These are phyloP conservation scores for Stagonosporopsis tanaceti DNA, from an alignment of 2,329 filamentous ascomycete species.

Conservation along the genomic window DNA sequence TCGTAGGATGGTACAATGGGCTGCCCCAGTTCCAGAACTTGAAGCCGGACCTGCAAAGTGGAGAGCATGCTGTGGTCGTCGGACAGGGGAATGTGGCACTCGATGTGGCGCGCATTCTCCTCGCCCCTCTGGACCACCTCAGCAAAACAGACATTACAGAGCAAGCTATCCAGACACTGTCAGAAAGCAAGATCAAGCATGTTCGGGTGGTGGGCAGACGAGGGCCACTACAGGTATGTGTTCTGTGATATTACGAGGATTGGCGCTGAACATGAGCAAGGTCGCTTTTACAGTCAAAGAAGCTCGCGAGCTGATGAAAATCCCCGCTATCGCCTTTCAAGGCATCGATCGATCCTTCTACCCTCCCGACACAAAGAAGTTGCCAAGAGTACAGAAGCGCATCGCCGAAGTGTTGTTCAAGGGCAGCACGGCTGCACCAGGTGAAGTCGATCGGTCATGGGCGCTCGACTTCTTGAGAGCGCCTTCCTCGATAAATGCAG, in stretches of 20 bases:
- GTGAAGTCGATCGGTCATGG: constrained; percentile 72
- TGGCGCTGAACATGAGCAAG: constrained; percentile 55
- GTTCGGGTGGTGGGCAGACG: constrained; percentile 89
- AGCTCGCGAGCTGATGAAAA: constrained; percentile 82
- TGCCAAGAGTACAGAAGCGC: constrained; percentile 78
- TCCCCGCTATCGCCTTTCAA: constrained; percentile 75
- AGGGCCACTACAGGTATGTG: constrained; percentile 80
- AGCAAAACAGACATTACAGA: constrained; percentile 88
- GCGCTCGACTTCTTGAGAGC: constrained; percentile 85
- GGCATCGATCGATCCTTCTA: constrained; percentile 72
- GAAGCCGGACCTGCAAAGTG: constrained; percentile 74
- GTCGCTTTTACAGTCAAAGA: constrained; percentile 97
- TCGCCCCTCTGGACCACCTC: constrained; percentile 77
- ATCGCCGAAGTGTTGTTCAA: constrained; percentile 83
- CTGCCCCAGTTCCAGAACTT: constrained; percentile 80
- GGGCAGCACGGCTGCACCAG: constrained; percentile 65
- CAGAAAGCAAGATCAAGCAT: constrained; percentile 75
- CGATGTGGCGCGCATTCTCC: constrained; percentile 87
- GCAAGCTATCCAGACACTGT: constrained; percentile 77
- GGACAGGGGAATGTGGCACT: constrained; percentile 97
- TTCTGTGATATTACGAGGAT: background rate
- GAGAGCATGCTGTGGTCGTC: constrained; percentile 85
- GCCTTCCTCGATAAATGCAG: constrained; percentile 71
- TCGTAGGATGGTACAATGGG: constrained; percentile 99
- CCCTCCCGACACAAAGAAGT: constrained; percentile 70